phyloP scores from a whole-genome alignment of 2,329 filamentous ascomycete genomes.

The Lanzia echinophila region DNA sequence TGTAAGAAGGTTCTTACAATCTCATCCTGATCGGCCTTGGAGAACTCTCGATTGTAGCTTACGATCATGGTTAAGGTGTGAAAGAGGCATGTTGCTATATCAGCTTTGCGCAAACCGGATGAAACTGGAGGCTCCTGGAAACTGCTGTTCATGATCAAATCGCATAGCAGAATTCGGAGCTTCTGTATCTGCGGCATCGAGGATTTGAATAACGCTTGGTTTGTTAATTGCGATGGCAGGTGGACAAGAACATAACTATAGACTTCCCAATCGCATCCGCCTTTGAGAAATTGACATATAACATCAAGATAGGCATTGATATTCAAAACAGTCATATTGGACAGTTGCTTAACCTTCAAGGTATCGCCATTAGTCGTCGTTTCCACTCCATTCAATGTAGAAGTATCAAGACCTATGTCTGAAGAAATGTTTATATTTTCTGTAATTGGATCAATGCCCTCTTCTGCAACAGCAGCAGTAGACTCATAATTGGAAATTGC shows the following conservation, averaged over 20 bases:
- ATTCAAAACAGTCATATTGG: conserved; percentile 16
- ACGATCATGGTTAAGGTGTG: conserved; percentile 81
- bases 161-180: conserved; percentile 70
- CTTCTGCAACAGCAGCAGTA: too few relatives aligned
- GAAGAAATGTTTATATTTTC: too few relatives aligned
- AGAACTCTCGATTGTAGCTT: conserved; percentile 82
- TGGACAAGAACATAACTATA: conserved; percentile 88
- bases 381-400: too few relatives aligned
- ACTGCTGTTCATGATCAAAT: conserved; percentile 69
- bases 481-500: too few relatives aligned
- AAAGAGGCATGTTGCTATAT: conserved; percentile 84
- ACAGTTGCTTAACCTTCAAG: background rate
- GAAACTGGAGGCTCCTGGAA: conserved; percentile 75
- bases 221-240: conserved; percentile 79
- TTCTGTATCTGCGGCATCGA: conserved; percentile 69
- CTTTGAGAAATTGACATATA: conserved; percentile 65
- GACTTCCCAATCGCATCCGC: conserved; percentile 79
- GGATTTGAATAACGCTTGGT: conserved; percentile 75
- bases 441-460: too few relatives aligned
- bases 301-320: conserved; percentile 62
- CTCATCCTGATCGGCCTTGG: conserved; percentile 80
- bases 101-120: conserved; percentile 76
- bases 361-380: background rate
- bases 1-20: conserved; percentile 80
- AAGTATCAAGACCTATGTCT: too few relatives aligned